A percentile compares a stretch with the other conserved stretches of the same genome.
Evolutionary conservation across 75 land plant genomes (phyloP).

Genomic region (Cunninghamia lanceolata): DNA sequence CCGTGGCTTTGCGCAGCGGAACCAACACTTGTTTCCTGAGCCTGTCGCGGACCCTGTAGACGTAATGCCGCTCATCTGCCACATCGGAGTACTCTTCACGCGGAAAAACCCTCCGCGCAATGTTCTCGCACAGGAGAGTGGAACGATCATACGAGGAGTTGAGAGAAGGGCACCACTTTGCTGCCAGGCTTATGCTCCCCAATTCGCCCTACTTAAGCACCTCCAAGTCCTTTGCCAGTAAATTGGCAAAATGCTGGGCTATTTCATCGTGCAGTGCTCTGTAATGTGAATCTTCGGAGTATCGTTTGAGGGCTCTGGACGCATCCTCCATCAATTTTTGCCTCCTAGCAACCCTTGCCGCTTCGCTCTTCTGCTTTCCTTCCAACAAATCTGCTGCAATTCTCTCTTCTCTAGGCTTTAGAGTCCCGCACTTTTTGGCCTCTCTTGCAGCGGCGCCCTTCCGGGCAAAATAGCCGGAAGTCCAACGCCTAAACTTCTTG

Average conservation of each 20-base stretch:
- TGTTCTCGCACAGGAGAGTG: constrained; percentile 49
- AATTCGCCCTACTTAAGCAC: constrained; percentile 17
- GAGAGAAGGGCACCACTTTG: constrained; percentile 76
- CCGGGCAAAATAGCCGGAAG: constrained; percentile 19
- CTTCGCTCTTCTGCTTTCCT: constrained; percentile 15
- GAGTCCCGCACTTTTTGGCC: constrained; percentile 11
- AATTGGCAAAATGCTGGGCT: constrained; percentile 49
- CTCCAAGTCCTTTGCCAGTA: constrained; percentile 32
- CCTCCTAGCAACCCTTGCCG: constrained; percentile 29
- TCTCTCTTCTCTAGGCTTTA: constrained; percentile 27
- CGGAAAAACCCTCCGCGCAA: constrained; percentile 50
- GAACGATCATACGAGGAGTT: constrained; percentile 47
- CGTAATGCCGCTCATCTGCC: constrained; percentile 35
- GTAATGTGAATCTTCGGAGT: constrained; percentile 29
- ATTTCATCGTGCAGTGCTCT: constrained; percentile 39
- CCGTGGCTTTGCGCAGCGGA: constrained; percentile 43
- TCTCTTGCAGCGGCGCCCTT: constrained; percentile 37
- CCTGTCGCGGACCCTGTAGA: constrained; percentile 45
- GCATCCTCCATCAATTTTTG: constrained; percentile 33
- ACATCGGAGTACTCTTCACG: constrained; percentile 38
- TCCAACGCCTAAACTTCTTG: no score
- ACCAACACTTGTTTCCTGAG: constrained; percentile 57
- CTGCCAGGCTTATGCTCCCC: constrained; percentile 44
- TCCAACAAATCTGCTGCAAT: constrained; percentile 16
- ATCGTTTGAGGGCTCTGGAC: constrained; percentile 29